Conservation (phyloP, 805 yeast genomes). For the Cyberlindnera mycetangii region DNA sequence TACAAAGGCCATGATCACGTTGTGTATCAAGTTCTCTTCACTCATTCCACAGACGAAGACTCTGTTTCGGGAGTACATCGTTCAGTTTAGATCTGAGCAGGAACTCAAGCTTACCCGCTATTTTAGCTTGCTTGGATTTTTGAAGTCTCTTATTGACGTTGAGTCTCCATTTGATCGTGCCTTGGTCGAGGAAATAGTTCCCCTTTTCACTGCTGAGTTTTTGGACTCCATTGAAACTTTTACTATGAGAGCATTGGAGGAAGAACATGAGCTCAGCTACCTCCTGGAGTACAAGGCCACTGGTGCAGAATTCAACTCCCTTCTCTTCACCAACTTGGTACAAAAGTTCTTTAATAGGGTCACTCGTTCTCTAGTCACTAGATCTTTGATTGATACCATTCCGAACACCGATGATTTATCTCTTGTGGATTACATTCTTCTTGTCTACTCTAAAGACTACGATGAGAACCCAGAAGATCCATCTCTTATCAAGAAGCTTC, state of each 20-base stretch:
- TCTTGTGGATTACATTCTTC: conserved; percentile 10
- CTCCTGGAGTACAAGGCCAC: conserved; percentile 33
- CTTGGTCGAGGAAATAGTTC: conserved; percentile 26
- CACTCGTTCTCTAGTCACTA: conserved; percentile 8
- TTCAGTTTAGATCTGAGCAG: conserved; percentile 14
- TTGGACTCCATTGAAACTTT: conserved; percentile 21
- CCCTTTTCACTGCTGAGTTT: conserved; percentile 17
- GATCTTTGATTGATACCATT: neutral
- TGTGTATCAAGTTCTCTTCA: conserved; percentile 29
- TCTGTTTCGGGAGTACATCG: conserved; percentile 29
- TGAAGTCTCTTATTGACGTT: conserved; percentile 30
- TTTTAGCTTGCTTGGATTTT: conserved; percentile 38
- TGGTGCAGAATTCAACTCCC: conserved; percentile 36
- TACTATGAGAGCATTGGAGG: conserved; percentile 34
- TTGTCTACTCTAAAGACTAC: conserved; percentile 19
- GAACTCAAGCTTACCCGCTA: conserved; percentile 20
- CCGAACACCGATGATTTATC: neutral
- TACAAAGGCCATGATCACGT: conserved; percentile 30
- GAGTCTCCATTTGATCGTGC: conserved; percentile 22
- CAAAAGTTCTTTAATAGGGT: conserved; percentile 20
- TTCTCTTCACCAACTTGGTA: conserved; percentile 30
- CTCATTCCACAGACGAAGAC: conserved; percentile 18
- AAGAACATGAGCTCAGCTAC: conserved; percentile 29
- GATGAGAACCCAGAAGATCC: conserved; percentile 25
- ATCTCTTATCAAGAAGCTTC: conserved; percentile 18